A percentile compares a stretch with the other conserved stretches of the same genome.
These are phyloP conservation scores for Harringtonia aguacate DNA, from an alignment of 2,329 filamentous ascomycete species.

Conservation along the genomic window DNA sequence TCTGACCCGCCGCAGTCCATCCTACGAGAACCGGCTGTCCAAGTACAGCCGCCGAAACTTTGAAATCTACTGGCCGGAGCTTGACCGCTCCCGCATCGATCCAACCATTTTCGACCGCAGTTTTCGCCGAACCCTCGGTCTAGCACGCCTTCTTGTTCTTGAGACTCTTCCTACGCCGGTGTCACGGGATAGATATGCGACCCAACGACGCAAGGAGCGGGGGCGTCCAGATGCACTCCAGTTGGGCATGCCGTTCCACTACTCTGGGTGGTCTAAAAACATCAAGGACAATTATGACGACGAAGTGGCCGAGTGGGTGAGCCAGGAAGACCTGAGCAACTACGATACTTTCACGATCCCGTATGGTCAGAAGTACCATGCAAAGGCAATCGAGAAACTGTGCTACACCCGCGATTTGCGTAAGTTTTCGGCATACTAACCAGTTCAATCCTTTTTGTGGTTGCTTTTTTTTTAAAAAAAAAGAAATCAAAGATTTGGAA, in stretches of 20 bases:
- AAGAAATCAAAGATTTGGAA: too few species aligned
- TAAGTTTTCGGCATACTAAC: constrained; percentile 14
- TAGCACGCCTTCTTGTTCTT: constrained; percentile 69
- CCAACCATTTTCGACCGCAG: constrained; percentile 81
- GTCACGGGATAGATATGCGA: constrained; percentile 60
- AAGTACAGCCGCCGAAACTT: constrained; percentile 82
- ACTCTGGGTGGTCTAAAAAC: too few species aligned
- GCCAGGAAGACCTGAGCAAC: constrained; percentile 63
- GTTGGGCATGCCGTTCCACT: too few species aligned
- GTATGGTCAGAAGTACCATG: constrained; percentile 50
- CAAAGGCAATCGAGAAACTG: constrained; percentile 68
- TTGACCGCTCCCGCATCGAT: constrained; percentile 67
- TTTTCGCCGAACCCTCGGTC: constrained; percentile 63
- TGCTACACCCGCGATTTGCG: constrained; percentile 69
- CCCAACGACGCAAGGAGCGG: constrained; percentile 59
- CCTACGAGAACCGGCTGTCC: constrained; percentile 76
- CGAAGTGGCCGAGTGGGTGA: constrained; percentile 75
- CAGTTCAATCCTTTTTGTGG: too few species aligned
- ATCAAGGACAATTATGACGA: constrained; percentile 70
- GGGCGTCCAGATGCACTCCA: too few species aligned
- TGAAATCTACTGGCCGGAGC: constrained; percentile 67
- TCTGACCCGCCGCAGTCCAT: constrained; percentile 67
- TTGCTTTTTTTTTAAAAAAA: too few species aligned
- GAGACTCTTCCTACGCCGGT: constrained; percentile 62
- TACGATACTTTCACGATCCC: constrained; percentile 70